A percentile compares a stretch with the other conserved stretches of the same genome.
Conservation (phyloP, 1,284 basidiomycete genomes). For the Schizophyllum amplum region DNA sequence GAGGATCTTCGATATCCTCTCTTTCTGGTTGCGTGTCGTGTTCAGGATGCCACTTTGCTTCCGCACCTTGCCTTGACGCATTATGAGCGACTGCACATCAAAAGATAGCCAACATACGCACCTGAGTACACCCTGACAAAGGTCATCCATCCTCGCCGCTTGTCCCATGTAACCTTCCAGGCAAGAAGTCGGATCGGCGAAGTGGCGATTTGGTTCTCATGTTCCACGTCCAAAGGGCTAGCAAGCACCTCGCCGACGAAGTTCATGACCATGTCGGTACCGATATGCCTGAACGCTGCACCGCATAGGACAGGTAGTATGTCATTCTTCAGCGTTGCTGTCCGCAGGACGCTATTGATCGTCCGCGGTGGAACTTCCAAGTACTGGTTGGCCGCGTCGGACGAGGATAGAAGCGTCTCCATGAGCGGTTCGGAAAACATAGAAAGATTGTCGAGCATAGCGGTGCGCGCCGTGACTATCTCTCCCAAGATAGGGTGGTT, state of each 20-base stretch:
- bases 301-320: constrained; percentile 80
- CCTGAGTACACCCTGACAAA: constrained; percentile 87
- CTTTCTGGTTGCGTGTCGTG: constrained; percentile 58
- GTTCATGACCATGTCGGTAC: constrained; percentile 76
- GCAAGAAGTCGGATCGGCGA: constrained; percentile 60
- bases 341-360: constrained; percentile 51
- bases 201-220: constrained; percentile 33
- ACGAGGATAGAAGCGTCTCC: constrained; percentile 52
- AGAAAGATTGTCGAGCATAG: constrained; percentile 69
- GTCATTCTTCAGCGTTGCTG: constrained; percentile 56
- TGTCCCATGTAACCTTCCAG: constrained; percentile 89
- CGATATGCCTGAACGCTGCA: constrained; percentile 74
- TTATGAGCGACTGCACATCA: constrained; percentile 1
- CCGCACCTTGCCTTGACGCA: constrained; percentile 52
- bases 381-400: constrained; percentile 35
- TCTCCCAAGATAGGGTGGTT: constrained; percentile 61
- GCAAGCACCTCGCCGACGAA: constrained; percentile 78
- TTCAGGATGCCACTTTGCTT: constrained; percentile 61
- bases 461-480: constrained; percentile 56
- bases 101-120: constrained; percentile 22
- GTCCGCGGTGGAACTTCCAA: constrained; percentile 22
- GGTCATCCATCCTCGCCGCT: constrained; percentile 82
- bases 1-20: constrained; percentile 71
- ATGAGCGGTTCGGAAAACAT: constrained; percentile 77
- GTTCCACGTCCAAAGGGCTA: constrained; percentile 60